These are phyloP conservation scores for Mucor racemosus DNA, from an alignment of 371 early-diverging fungal species.

Conservation along the genomic window DNA sequence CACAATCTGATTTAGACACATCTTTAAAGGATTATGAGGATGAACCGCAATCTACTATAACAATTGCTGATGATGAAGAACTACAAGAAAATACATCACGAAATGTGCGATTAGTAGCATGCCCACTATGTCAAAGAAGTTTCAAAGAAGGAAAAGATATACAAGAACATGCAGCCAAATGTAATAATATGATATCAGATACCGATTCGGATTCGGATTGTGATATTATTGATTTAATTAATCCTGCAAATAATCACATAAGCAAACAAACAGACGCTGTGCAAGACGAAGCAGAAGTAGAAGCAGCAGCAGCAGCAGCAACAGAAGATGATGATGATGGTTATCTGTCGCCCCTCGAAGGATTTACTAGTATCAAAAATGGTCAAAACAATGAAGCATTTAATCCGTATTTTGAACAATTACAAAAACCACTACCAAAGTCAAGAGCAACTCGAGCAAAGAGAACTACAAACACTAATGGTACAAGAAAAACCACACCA, in stretches of 20 bases:
- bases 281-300: not conserved
- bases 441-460: not conserved
- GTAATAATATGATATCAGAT: slow-evolving; percentile 11
- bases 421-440: not conserved
- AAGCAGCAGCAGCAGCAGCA: no score
- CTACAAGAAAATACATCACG: not conserved
- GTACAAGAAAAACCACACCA: not conserved
- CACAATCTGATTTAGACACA: not conserved
- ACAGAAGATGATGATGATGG: slow-evolving; percentile 17
- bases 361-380: slow-evolving; percentile 20
- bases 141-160: not conserved
- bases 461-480: not conserved
- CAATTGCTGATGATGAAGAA: not conserved
- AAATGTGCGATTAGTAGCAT: not conserved
- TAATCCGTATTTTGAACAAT: slow-evolving; percentile 12
- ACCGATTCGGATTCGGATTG: slow-evolving; percentile 12
- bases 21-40: slow-evolving; percentile 8
- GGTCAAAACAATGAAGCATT: not conserved
- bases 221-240: slow-evolving; percentile 27
- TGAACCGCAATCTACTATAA: not conserved
- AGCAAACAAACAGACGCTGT: not conserved
- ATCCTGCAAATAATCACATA: slow-evolving; percentile 4
- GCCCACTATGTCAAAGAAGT: not conserved
- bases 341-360: slow-evolving; percentile 31
- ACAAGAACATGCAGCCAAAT: slow-evolving; percentile 1